Percentiles rank a stretch among this genome's conserved stretches.
phyloP scores from a whole-genome alignment of 2,329 filamentous ascomycete species.

The Rhynchosporium secalis region DNA sequence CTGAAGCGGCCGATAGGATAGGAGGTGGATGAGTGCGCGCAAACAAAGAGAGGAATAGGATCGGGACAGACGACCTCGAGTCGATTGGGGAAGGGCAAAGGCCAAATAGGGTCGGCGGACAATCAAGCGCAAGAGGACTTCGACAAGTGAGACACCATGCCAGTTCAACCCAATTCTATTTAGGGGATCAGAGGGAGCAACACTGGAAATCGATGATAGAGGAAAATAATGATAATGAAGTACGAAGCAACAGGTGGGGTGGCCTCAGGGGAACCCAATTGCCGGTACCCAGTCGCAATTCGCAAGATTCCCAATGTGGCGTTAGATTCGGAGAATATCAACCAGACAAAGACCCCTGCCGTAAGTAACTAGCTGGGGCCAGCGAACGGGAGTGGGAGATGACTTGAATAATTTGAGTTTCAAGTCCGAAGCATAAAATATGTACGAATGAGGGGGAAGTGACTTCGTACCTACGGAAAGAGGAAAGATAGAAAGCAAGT shows the following conservation, averaged over 20 bases:
- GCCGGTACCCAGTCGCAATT: background rate
- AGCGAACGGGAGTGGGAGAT: background rate
- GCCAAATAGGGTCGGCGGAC: background rate
- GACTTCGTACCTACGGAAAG: background rate
- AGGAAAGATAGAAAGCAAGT: background rate
- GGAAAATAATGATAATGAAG: background rate
- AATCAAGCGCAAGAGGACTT: background rate
- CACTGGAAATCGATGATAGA: background rate
- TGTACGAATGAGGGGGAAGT: too few species aligned
- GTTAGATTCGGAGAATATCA: constrained; percentile 8
- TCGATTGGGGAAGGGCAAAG: background rate
- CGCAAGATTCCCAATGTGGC: background rate
- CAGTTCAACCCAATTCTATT: background rate
- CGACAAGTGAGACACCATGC: background rate
- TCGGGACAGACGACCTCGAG: background rate
- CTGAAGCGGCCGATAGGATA: too few species aligned
- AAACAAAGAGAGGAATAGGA: background rate
- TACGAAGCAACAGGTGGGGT: background rate
- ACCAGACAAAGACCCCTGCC: constrained; percentile 3
- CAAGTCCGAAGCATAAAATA: too few species aligned
- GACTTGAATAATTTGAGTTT: too few species aligned
- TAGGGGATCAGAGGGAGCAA: background rate
- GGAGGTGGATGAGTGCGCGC: too few species aligned
- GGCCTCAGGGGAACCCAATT: background rate
- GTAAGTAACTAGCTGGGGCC: background rate